Evolutionary conservation across 129 eudicot species (phyloP), one percentile per base, ranked within the genome.

Genomic region (Tagetes patula): DNA sequence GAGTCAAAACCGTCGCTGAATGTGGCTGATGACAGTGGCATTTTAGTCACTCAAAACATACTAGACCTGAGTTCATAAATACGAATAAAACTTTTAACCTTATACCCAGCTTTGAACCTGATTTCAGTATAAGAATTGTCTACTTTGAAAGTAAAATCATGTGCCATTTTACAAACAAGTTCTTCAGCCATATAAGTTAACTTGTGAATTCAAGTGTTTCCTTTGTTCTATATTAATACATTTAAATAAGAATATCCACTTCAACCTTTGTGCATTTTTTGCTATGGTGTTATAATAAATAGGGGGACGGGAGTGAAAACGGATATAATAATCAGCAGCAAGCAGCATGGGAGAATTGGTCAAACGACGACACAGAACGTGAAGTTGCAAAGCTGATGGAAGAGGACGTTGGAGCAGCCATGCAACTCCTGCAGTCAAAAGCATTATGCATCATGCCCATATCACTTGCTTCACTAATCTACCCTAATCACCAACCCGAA

Each of bases 361-460:
- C 98, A 53, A 86, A 86, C 33, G 92, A 85, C 41, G 98, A 88
- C 72, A 93, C 92, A 46, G 96, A 89, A 73, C 85, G 80, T 20
- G 96, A 89, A 79, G 98, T 89, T 8, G 96, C 96, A 40, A 93
- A 86, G 69, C 92, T 93, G 3, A 89, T 93, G 98, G 96, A 90
- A 83, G 96, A 93, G 67, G 98, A 93, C 39, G 86, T 90, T 59
- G 98, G 98, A 38, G 88, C 98, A 45, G 98, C 98, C 36, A 87
- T 93, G 98, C 98, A 93, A 69, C 89, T 81, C 47, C 96, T 93
- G 39, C 98, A 93, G 72, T 89, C 96, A 56, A 93, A 93, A 84
- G 96, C 92, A 49, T 87, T 93, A 8, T 93, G 96, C 75, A 89
- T 93, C 75, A 93, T 93, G 98, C 98, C 98, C 1, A 82, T 93